Conservation (phyloP, 108 stramenopile genomes). For the Epithemia pelagica region DNA sequence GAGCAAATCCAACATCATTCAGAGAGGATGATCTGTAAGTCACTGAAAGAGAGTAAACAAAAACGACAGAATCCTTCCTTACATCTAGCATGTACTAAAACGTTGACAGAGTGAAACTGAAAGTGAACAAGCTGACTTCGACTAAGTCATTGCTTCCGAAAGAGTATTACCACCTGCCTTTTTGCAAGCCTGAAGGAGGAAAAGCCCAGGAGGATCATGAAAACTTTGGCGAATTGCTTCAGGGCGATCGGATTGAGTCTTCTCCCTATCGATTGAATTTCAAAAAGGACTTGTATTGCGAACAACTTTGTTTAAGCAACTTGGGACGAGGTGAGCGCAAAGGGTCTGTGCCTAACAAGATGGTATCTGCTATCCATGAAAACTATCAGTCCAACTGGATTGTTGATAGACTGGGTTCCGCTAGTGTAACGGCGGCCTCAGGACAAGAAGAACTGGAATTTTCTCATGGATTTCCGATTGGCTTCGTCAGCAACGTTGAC, state of each 20-base stretch:
- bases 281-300: constrained; percentile 84
- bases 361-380: constrained; percentile 75
- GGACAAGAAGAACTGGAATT: constrained; percentile 42
- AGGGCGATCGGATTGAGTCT: constrained; percentile 88
- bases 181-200: constrained; percentile 79
- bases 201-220: constrained; percentile 55
- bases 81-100: too few relatives aligned
- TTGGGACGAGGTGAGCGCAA: constrained; percentile 47
- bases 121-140: constrained; percentile 73
- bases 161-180: constrained; percentile 88
- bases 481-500: constrained; percentile 45
- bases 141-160: constrained; percentile 72
- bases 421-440: constrained; percentile 46
- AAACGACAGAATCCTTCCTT: too few relatives aligned
- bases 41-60: too few relatives aligned
- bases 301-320: constrained; percentile 72
- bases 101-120: constrained; percentile 50
- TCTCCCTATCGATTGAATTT: constrained; percentile 86
- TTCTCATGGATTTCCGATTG: constrained; percentile 86
- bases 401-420: constrained; percentile 87
- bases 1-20: constrained; percentile 9
- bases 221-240: constrained; percentile 92
- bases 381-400: constrained; percentile 91
- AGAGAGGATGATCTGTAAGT: constrained; percentile 2
- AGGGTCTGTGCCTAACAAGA: constrained; percentile 48